These are phyloP conservation scores for Trichosporon sp. DNA, from an alignment of 1,284 basidiomycete species.

Conservation along the genomic window DNA sequence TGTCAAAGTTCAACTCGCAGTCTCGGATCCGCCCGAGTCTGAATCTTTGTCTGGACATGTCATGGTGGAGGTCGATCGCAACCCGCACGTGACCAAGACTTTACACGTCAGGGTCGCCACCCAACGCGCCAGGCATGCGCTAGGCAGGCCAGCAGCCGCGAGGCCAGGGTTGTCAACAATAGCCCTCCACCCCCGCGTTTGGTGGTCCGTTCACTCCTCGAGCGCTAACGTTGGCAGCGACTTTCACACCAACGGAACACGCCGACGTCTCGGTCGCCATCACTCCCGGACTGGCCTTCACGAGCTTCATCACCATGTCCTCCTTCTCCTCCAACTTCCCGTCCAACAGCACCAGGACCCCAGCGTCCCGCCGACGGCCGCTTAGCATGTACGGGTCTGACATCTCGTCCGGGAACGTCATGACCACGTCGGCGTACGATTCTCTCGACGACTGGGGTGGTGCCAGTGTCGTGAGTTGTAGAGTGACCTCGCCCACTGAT, in stretches of 20 bases:
- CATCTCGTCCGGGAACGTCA: not conserved
- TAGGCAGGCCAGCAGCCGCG: not conserved
- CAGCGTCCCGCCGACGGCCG: not conserved
- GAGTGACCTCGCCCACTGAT: not conserved
- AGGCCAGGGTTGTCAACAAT: not conserved
- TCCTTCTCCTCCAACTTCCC: not conserved
- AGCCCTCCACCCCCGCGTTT: not conserved
- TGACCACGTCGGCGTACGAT: not conserved
- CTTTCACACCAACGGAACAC: not conserved
- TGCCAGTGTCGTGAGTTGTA: not conserved
- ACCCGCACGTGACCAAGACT: not conserved
- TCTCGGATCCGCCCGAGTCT: not conserved
- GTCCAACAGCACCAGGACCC: not conserved
- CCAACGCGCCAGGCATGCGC: not conserved
- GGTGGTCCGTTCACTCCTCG: not conserved
- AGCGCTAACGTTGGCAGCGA: not conserved
- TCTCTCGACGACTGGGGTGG: conserved; percentile 3
- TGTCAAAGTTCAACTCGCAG: not conserved
- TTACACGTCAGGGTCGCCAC: not conserved
- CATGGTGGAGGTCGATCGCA: not conserved
- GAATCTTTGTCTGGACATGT: not conserved
- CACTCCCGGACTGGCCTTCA: not conserved
- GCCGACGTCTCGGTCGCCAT: not conserved
- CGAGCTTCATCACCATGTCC: not conserved
- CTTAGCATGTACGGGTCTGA: conserved; percentile 3